Evolutionary conservation across 805 yeast species (phyloP).

Genomic region (Saturnispora serradocipensis): DNA sequence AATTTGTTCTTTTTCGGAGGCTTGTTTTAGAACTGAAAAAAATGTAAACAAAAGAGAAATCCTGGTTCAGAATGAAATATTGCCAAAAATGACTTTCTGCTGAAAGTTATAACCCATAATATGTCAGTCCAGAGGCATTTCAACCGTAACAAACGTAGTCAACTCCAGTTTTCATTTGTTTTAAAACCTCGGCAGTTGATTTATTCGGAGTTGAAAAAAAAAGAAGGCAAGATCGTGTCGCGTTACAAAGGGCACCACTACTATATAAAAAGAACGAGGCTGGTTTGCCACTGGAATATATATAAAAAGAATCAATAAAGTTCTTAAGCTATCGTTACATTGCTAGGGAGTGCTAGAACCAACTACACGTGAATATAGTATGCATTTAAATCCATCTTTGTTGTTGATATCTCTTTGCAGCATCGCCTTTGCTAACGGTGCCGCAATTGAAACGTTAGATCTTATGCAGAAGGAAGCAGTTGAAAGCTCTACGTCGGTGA

Average conservation of each 20-base stretch:
- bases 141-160: neutral
- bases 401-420: neutral
- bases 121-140: neutral
- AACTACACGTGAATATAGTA: neutral
- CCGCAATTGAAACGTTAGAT: neutral
- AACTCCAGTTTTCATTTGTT: neutral
- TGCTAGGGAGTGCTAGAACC: neutral
- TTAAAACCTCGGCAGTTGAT: neutral
- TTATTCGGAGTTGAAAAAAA: neutral
- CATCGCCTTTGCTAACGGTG: neutral
- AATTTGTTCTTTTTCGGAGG: neutral
- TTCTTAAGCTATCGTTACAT: neutral
- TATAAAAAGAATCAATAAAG: neutral
- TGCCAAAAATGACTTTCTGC: neutral
- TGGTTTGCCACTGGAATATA: neutral
- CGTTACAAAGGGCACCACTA: neutral
- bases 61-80: neutral
- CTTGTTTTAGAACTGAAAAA: neutral
- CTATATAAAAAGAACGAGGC: neutral
- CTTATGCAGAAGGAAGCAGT: neutral
- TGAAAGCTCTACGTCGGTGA: neutral
- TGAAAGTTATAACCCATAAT: neutral
- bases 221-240: neutral
- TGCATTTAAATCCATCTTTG: neutral
- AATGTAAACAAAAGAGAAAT: neutral